Evolutionary conservation across 306 rosid species (phyloP), one percentile per base, ranked within the genome.

Genomic region (Bauhinia variegata): DNA sequence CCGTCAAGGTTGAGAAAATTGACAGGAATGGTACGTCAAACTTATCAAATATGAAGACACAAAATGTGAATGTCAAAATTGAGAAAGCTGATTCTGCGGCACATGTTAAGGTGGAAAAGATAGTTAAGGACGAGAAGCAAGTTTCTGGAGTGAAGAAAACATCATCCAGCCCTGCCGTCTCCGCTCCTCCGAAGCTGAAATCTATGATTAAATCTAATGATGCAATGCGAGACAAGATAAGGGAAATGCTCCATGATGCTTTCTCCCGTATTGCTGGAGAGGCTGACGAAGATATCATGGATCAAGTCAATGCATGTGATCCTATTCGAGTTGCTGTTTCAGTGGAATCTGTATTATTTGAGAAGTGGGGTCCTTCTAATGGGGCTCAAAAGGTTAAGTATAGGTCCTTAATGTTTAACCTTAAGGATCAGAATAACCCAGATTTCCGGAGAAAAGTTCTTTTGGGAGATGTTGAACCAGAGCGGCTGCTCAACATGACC

Each of bases 391-490:
- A 95, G 84, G 89, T 80, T 1, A 95, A 90, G 83, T 95, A 90
- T 33, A 86, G 99, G 74, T 90, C 99, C 51, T 63, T 95, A 57
- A 85, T 90, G 66, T 90, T 95, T 62, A 95, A 95, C 72, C 96
- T 95, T 19, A 95, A 88, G 91, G 99, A 95, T 63, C 72, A 63
- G 6, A 95, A 90, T 15, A 95, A 95, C 79, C 97, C 97, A 34
- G 99, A 95, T 78, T 95, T 95, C 63, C 86, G 99, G 42, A 78
- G 99, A 82, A 95, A 77, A 73, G 97, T 95, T 72, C 81, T 95
- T 59, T 85, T 95, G 3, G 99, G 99, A 71, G 64, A 73, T n/a
- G 36, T 88, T 17, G 39, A 75, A 66, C 88, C 97, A 7, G 91
- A 83, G 75, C 71, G 84, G 69, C 78, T 95, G 34, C 50, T 86